phyloP scores from a whole-genome alignment of 306 rosid genomes.

The Boehmeria nivea region DNA sequence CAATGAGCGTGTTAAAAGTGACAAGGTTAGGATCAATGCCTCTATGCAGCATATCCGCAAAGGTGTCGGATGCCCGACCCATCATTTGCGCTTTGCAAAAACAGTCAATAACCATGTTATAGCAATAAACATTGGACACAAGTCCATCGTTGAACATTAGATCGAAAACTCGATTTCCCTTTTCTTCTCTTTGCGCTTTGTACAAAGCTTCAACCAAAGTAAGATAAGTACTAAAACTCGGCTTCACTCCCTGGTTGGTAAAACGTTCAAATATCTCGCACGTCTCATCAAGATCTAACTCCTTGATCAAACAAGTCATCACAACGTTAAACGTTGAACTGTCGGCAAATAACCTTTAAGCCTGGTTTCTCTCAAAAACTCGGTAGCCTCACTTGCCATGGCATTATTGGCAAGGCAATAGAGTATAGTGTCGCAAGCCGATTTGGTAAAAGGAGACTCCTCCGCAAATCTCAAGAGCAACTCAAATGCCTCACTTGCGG shows the following conservation, averaged over 20 bases:
- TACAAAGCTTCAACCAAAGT: constrained; percentile 51
- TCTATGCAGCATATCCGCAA: constrained; percentile 42
- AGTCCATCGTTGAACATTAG: constrained; percentile 48
- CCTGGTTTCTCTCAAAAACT: constrained; percentile 38
- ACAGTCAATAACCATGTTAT: constrained; percentile 72
- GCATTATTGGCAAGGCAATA: constrained; percentile 55
- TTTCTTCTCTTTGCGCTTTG: constrained; percentile 36
- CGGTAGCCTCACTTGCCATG: constrained; percentile 46
- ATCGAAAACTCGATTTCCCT: constrained; percentile 43
- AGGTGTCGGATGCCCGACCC: constrained; percentile 52
- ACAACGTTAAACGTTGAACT: constrained; percentile 46
- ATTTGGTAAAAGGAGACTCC: constrained; percentile 36
- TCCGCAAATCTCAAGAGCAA: constrained; percentile 41
- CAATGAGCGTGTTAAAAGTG: constrained; percentile 73
- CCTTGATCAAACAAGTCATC: constrained; percentile 64
- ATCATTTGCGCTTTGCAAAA: constrained; percentile 56
- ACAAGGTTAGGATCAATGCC: constrained; percentile 70
- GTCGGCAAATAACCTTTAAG: constrained; percentile 57
- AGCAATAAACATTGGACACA: constrained; percentile 45
- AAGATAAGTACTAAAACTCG: constrained; percentile 52
- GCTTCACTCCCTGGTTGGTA: constrained; percentile 44
- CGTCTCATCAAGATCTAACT: constrained; percentile 35
- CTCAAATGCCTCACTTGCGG: constrained; percentile 53
- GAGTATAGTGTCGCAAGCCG: constrained; percentile 56
- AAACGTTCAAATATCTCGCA: constrained; percentile 47